These are phyloP conservation scores for Coccomyxa sp. DNA, from an alignment of 139 green algal species.

Conservation along the genomic window DNA sequence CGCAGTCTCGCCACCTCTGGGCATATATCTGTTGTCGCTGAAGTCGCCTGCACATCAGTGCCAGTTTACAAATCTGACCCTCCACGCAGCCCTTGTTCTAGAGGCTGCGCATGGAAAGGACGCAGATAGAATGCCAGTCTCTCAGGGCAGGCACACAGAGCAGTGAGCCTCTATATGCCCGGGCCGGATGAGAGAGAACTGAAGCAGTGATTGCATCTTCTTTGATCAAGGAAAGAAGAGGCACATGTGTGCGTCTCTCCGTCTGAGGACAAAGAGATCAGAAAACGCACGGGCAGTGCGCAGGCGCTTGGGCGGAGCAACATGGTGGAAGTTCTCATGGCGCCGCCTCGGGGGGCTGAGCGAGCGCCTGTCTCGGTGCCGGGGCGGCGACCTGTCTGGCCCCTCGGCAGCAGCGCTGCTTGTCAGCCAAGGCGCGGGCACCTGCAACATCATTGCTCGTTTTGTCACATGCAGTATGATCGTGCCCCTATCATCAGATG, in stretches of 20 bases:
- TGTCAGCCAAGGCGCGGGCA: neutral
- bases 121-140: neutral
- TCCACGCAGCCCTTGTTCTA: neutral
- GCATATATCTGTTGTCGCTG: neutral
- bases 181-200: neutral
- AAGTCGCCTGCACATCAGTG: neutral
- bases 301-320: neutral
- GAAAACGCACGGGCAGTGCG: neutral
- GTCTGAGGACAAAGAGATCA: neutral
- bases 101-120: too few species aligned
- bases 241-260: neutral
- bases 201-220: neutral
- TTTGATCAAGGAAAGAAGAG: neutral
- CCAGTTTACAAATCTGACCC: neutral
- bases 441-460: neutral
- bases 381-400: too few species aligned
- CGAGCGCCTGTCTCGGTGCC: conserved; percentile 18
- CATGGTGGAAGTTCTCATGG: conserved; percentile 3
- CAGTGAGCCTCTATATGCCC: neutral
- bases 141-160: neutral
- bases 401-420: neutral
- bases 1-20: neutral
- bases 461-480: neutral
- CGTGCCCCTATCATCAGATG: too few species aligned
- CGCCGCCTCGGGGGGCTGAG: neutral